A percentile compares a stretch with the other conserved stretches of the same genome.
Conservation (phyloP, 495 filamentous ascomycete genomes). For the Penicillium manginii region DNA sequence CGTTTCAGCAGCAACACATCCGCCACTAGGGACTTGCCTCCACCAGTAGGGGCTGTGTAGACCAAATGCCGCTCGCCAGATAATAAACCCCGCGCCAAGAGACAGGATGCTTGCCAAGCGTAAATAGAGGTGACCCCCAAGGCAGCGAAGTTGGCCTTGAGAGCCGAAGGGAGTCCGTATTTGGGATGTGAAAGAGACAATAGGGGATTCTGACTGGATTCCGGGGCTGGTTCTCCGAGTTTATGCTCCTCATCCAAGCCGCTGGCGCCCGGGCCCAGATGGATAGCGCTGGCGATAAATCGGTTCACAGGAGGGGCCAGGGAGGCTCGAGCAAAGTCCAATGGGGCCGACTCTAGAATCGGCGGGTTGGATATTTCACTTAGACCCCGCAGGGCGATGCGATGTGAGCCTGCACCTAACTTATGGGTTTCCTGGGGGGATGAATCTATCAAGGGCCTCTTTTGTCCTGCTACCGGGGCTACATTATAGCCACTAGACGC, state of each 20-base stretch:
- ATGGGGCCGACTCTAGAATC: slow-evolving; percentile 25
- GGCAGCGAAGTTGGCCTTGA: slow-evolving; percentile 66
- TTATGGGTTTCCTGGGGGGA: slow-evolving; percentile 1
- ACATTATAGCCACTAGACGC: slow-evolving; percentile 31
- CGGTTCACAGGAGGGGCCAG: slow-evolving; percentile 32
- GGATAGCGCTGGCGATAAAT: slow-evolving; percentile 45
- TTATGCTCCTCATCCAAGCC: slow-evolving; percentile 48
- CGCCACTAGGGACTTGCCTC: slow-evolving; percentile 79
- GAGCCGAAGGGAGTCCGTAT: slow-evolving; percentile 64
- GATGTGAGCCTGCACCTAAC: slow-evolving; percentile 2
- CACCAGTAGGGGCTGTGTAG: slow-evolving; percentile 84
- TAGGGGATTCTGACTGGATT: slow-evolving; percentile 58
- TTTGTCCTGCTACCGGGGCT: slow-evolving; percentile 45
- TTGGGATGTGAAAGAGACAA: slow-evolving; percentile 64
- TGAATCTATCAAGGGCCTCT: slow-evolving; percentile 34
- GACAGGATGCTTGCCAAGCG: slow-evolving; percentile 81
- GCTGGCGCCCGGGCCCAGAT: slow-evolving; percentile 27
- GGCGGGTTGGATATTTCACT: slow-evolving; percentile 17
- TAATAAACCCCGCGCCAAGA: slow-evolving; percentile 69
- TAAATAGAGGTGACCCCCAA: slow-evolving; percentile 73
- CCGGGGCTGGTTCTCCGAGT: slow-evolving; percentile 50
- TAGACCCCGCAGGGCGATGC: slow-evolving; percentile 5
- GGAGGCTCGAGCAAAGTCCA: slow-evolving; percentile 31
- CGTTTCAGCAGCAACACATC: slow-evolving; percentile 76
- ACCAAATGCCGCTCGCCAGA: slow-evolving; percentile 70